phyloP scores from a whole-genome alignment of 1,284 basidiomycete species.

The Takashimella koratensis region DNA sequence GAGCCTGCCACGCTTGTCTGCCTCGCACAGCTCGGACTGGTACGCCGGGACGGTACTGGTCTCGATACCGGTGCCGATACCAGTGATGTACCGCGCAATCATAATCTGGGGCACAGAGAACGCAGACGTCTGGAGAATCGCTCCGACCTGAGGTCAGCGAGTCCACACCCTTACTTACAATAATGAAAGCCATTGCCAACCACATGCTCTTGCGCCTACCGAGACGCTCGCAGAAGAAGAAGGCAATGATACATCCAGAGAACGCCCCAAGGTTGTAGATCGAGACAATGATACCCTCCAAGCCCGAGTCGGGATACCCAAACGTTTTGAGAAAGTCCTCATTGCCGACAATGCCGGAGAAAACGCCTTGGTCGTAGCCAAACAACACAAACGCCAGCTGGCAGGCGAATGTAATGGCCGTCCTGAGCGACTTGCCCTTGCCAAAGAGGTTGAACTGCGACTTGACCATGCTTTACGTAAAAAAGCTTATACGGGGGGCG shows the following conservation, averaged over 20 bases:
- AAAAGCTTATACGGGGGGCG: no score
- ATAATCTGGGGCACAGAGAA: constrained; percentile 5
- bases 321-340: constrained; percentile 9
- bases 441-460: constrained; percentile 4
- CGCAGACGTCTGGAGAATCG: constrained; percentile 4
- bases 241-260: constrained; percentile 10
- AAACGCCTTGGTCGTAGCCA: constrained; percentile 9
- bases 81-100: constrained; percentile 4
- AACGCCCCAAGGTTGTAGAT: constrained; percentile 16
- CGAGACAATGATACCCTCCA: constrained; percentile 12
- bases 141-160: constrained; percentile 1
- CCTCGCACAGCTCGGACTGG: constrained; percentile 9
- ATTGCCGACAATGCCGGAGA: constrained; percentile 11
- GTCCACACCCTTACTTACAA: background rate
- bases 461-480: constrained; percentile 1
- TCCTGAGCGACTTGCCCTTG: constrained; percentile 1
- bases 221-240: constrained; percentile 6
- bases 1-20: constrained; percentile 4
- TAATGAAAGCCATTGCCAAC: constrained; percentile 11
- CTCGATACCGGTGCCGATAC: constrained; percentile 8
- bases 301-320: constrained; percentile 4
- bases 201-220: constrained; percentile 11
- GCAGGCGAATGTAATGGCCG: constrained; percentile 4
- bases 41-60: constrained; percentile 5
- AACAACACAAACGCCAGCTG: constrained; percentile 7